phyloP scores from a whole-genome alignment of 176 grass and related monocot genomes.

The Cymbopogon citratus region DNA sequence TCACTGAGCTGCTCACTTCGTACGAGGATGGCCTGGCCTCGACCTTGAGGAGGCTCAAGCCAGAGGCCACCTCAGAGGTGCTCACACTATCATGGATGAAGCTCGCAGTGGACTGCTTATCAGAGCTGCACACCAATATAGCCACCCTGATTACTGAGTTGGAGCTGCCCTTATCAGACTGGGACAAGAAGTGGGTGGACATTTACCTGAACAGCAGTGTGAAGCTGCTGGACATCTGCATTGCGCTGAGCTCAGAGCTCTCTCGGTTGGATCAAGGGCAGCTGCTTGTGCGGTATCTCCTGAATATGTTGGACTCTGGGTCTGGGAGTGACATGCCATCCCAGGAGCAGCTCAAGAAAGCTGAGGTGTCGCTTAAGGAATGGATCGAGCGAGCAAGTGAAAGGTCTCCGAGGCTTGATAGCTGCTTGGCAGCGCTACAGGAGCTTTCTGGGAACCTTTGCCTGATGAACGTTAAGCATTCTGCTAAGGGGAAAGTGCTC shows the following conservation, averaged over 20 bases:
- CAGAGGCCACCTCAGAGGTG: conserved; percentile 40
- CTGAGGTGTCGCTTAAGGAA: conserved; percentile 44
- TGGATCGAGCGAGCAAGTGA: conserved; percentile 39
- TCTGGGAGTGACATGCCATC: conserved; percentile 7
- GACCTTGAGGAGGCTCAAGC: conserved; percentile 57
- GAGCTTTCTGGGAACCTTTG: conserved; percentile 53
- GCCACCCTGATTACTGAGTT: conserved; percentile 60
- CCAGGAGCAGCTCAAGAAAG: conserved; percentile 49
- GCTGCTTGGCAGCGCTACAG: conserved; percentile 44
- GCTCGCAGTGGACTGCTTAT: conserved; percentile 49
- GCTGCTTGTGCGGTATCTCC: conserved; percentile 52
- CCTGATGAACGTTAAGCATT: conserved; percentile 62
- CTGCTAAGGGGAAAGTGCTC: conserved; percentile 71
- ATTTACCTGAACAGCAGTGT: conserved; percentile 74
- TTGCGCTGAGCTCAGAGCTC: conserved; percentile 67
- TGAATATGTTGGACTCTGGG: conserved; percentile 46
- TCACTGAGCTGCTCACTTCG: conserved; percentile 26
- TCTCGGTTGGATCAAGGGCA: conserved; percentile 72
- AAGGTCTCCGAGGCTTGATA: conserved; percentile 46
- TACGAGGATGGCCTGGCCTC: conserved; percentile 55
- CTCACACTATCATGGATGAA: conserved; percentile 67
- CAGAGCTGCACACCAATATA: conserved; percentile 46
- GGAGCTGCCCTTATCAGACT: conserved; percentile 70
- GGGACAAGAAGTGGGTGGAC: conserved; percentile 93
- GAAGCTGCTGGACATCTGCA: conserved; percentile 80